A percentile compares a stretch with the other conserved stretches of the same genome.
Evolutionary conservation across 805 yeast genomes (phyloP).

Genomic region (Saccharomycopsis fermentans): DNA sequence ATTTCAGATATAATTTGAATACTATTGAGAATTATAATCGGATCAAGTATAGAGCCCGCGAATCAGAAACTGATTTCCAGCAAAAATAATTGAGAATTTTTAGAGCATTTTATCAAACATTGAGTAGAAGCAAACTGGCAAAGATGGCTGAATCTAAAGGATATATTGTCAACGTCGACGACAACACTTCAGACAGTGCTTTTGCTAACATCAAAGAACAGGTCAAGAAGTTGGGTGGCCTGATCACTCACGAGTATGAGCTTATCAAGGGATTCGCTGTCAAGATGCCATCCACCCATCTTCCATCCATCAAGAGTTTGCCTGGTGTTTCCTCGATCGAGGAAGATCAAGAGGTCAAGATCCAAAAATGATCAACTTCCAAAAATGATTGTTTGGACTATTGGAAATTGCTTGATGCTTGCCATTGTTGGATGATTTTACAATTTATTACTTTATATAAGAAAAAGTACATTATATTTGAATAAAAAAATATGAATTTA

Average conservation of each 20-base stretch:
- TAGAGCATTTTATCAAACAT: background rate
- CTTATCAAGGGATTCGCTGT: conserved; percentile 59
- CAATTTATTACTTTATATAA: too few species aligned
- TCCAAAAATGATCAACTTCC: background rate
- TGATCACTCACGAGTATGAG: conserved; percentile 47
- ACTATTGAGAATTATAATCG: too few species aligned
- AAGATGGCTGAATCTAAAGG: background rate
- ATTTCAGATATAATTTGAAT: too few species aligned
- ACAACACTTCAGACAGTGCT: conserved; percentile 29
- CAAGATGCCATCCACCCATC: conserved; percentile 46
- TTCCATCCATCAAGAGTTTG: conserved; percentile 35
- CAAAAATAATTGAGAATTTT: background rate
- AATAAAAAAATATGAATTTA: too few species aligned
- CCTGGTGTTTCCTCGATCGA: conserved; percentile 50
- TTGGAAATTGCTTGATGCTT: too few species aligned
- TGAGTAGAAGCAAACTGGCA: background rate
- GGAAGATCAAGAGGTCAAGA: conserved; percentile 52
- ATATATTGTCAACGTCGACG: conserved; percentile 33
- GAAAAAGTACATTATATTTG: too few species aligned
- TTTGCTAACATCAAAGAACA: conserved; percentile 34
- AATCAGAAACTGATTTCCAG: too few species aligned
- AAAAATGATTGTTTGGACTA: too few species aligned
- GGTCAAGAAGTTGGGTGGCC: conserved; percentile 46
- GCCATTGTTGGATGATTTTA: too few species aligned
- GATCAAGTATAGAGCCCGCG: too few species aligned